Conservation (phyloP, 1,284 basidiomycete species). For the Trametes pubescens region DNA sequence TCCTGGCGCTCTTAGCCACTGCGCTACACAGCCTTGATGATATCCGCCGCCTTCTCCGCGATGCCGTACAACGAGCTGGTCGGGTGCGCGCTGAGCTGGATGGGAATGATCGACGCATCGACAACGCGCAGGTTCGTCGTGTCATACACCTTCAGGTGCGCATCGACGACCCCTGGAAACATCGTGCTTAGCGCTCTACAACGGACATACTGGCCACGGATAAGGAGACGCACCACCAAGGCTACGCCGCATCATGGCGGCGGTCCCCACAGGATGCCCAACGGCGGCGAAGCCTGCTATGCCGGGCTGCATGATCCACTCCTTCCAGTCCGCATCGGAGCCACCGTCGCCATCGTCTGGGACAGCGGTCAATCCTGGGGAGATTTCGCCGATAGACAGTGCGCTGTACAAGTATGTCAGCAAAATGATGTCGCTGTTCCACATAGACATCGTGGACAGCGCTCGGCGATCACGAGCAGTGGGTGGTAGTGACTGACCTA, state of each 20-base stretch:
- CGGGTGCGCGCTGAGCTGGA: conserved; percentile 52
- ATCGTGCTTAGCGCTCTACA: conserved; percentile 8
- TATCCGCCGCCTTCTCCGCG: conserved; percentile 27
- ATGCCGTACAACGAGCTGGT: conserved; percentile 30
- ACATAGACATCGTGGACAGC: too few relatives aligned
- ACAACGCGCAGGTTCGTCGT: conserved; percentile 60
- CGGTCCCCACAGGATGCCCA: conserved; percentile 67
- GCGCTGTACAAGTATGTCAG: not conserved
- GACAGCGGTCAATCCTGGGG: conserved; percentile 48
- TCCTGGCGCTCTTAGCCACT: too few relatives aligned
- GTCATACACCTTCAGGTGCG: conserved; percentile 65
- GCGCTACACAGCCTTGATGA: conserved; percentile 9
- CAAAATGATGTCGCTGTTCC: too few relatives aligned
- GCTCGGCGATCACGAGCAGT: too few relatives aligned
- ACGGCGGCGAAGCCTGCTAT: conserved; percentile 49
- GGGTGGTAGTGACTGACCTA: too few relatives aligned
- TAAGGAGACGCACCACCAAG: conserved; percentile 57
- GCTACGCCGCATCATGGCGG: conserved; percentile 64
- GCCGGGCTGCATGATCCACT: conserved; percentile 48
- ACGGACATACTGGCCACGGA: not conserved
- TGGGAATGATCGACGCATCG: conserved; percentile 60
- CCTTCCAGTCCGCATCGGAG: conserved; percentile 52
- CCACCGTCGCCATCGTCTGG: conserved; percentile 53
- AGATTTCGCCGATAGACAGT: conserved; percentile 46
- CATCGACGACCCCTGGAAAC: conserved; percentile 61